phyloP scores from a whole-genome alignment of 768 basidiomycete species.

The Rubroboletus pulcherrimus region DNA sequence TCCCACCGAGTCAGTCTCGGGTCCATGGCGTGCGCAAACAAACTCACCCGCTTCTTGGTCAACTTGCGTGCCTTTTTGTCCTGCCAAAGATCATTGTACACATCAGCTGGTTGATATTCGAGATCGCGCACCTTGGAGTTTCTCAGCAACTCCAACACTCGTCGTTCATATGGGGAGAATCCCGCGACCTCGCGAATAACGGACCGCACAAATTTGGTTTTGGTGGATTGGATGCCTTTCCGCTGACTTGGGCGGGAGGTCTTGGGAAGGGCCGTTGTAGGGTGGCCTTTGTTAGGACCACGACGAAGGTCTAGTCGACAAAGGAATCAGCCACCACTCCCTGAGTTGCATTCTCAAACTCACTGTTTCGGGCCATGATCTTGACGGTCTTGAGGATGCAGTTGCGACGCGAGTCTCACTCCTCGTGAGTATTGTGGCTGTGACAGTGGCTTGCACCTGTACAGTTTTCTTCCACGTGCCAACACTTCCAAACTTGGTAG shows the following conservation, averaged over 20 bases:
- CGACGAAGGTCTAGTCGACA: conserved; percentile 64
- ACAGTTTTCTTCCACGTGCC: conserved; percentile 42
- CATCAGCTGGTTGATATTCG: not conserved
- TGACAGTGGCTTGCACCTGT: conserved; percentile 52
- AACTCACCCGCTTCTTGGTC: conserved; percentile 92
- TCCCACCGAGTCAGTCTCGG: not conserved
- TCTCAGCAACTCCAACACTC: conserved; percentile 96
- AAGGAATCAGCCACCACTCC: conserved; percentile 6
- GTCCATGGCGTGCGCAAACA: conserved; percentile 28
- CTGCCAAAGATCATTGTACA: conserved; percentile 36
- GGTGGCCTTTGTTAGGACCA: conserved; percentile 86
- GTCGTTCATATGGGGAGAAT: conserved; percentile 95
- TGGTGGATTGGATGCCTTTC: conserved; percentile 87
- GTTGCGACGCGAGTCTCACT: conserved; percentile 21
- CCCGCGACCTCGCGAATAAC: conserved; percentile 96
- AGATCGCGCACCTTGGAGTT: conserved; percentile 80
- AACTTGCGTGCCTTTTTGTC: conserved; percentile 99
- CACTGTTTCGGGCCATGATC: conserved; percentile 78
- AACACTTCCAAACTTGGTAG: conserved; percentile 15
- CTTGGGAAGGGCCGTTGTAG: conserved; percentile 81
- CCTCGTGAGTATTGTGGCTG: conserved; percentile 40
- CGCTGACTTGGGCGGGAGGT: conserved; percentile 77
- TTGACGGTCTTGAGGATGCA: conserved; percentile 49
- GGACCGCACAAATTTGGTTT: conserved; percentile 91
- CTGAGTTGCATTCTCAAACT: conserved; percentile 29